These are phyloP conservation scores for Phoenix dactylifera DNA, from an alignment of 176 grass and related monocot species.

Conservation along the genomic window DNA sequence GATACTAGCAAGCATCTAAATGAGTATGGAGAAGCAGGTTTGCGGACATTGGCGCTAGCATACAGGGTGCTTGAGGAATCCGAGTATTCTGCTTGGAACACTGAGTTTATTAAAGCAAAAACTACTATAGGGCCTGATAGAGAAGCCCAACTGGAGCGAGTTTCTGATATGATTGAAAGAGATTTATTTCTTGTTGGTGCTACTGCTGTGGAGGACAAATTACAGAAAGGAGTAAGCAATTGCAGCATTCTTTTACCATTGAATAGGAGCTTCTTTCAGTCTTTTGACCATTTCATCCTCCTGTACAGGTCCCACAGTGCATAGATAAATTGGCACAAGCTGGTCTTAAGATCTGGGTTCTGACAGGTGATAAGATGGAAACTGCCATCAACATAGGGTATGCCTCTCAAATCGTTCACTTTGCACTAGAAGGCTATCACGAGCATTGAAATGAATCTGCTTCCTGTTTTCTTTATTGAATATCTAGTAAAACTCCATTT, in stretches of 20 bases:
- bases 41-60: slow-evolving; percentile 79
- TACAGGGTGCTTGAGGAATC: slow-evolving; percentile 82
- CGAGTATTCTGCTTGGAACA: slow-evolving; percentile 85
- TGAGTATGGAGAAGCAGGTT: slow-evolving; percentile 92
- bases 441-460: neutral
- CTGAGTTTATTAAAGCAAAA: slow-evolving; percentile 84
- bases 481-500: slow-evolving; percentile 1
- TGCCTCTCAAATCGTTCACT: neutral
- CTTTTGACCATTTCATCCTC: slow-evolving; percentile 21
- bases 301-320: slow-evolving; percentile 81
- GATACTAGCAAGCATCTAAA: slow-evolving; percentile 77
- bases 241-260: neutral
- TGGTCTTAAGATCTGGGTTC: slow-evolving; percentile 98
- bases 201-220: slow-evolving; percentile 95
- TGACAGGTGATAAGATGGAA: slow-evolving; percentile 99
- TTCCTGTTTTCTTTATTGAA: too few relatives aligned
- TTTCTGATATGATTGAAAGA: slow-evolving; percentile 85
- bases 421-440: neutral
- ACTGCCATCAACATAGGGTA: slow-evolving; percentile 99
- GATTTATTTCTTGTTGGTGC: slow-evolving; percentile 92
- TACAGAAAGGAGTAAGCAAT: slow-evolving; percentile 74
- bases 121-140: slow-evolving; percentile 84
- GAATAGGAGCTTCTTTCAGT: slow-evolving; percentile 20
- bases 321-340: slow-evolving; percentile 98
- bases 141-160: slow-evolving; percentile 68